Evolutionary conservation across 257 asterid genomes (phyloP).

Genomic region (Oldenlandia corymbosa): DNA sequence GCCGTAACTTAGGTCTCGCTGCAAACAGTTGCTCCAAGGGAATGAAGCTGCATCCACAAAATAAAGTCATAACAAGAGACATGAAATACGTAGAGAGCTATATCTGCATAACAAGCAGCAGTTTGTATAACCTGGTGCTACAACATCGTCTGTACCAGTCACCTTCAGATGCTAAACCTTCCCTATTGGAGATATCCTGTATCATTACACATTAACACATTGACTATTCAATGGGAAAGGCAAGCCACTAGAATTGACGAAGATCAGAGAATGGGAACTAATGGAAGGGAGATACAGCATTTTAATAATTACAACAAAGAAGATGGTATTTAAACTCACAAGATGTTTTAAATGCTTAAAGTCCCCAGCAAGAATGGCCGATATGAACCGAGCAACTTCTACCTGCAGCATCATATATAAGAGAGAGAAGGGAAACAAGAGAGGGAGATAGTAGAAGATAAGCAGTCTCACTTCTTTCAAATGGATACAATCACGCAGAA

Average conservation of each 20-base stretch:
- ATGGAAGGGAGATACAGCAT: background rate
- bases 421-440: background rate
- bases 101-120: background rate
- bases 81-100: background rate
- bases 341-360: conserved; percentile 62
- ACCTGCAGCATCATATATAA: conserved; percentile 42
- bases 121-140: conserved; percentile 41
- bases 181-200: conserved; percentile 76
- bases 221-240: conserved; percentile 6
- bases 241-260: background rate
- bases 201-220: conserved; percentile 16
- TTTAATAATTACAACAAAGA: background rate
- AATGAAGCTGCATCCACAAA: conserved; percentile 47
- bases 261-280: conserved; percentile 1
- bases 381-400: conserved; percentile 69
- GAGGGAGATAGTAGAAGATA: background rate
- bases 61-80: background rate
- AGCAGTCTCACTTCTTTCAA: conserved; percentile 57
- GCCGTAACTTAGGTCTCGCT: conserved; percentile 50
- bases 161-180: conserved; percentile 69
- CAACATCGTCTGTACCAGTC: conserved; percentile 57
- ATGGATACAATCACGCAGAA: conserved; percentile 78
- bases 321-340: conserved; percentile 39
- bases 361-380: conserved; percentile 59
- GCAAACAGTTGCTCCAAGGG: conserved; percentile 43